Evolutionary conservation across 164 flowering plant species (phyloP).

Genomic region (Tinospora cordifolia): DNA sequence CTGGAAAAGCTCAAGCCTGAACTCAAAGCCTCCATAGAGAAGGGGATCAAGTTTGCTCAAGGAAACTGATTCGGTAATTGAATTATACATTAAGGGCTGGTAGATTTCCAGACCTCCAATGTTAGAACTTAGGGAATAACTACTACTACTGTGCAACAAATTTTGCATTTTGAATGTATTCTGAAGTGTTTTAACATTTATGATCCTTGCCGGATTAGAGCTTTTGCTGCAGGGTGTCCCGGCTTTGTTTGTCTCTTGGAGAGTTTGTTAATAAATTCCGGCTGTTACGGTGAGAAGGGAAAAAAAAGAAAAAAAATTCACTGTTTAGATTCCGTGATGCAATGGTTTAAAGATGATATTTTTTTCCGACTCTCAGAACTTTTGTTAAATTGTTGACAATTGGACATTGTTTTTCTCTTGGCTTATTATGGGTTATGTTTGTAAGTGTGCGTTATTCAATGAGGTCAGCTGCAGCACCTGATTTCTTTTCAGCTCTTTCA

Average conservation of each 20-base stretch:
- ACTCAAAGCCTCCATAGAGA: conserved; percentile 77
- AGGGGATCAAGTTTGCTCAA: conserved; percentile 80
- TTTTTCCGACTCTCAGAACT: too few species aligned
- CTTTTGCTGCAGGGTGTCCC: neutral
- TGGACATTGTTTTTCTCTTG: too few species aligned
- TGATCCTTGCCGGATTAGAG: neutral
- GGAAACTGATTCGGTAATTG: neutral
- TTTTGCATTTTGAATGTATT: conserved; percentile 1
- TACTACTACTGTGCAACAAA: neutral
- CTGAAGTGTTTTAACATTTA: neutral
- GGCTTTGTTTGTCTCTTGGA: neutral
- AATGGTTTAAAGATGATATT: too few species aligned
- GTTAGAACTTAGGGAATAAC: neutral
- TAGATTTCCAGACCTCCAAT: neutral
- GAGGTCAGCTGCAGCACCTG: too few species aligned
- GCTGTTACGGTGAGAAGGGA: neutral
- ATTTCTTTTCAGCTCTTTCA: too few species aligned
- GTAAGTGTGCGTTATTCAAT: too few species aligned
- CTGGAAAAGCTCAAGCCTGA: conserved; percentile 68
- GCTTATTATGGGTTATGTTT: too few species aligned
- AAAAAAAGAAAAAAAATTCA: neutral
- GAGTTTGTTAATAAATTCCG: conserved; percentile 3
- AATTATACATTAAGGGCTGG: neutral
- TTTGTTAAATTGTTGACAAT: too few species aligned
- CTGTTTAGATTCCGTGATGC: too few species aligned